Base-by-base conservation (phyloP, 352 stramenopile species). In the Globisporangium orthogonon region DNA sequence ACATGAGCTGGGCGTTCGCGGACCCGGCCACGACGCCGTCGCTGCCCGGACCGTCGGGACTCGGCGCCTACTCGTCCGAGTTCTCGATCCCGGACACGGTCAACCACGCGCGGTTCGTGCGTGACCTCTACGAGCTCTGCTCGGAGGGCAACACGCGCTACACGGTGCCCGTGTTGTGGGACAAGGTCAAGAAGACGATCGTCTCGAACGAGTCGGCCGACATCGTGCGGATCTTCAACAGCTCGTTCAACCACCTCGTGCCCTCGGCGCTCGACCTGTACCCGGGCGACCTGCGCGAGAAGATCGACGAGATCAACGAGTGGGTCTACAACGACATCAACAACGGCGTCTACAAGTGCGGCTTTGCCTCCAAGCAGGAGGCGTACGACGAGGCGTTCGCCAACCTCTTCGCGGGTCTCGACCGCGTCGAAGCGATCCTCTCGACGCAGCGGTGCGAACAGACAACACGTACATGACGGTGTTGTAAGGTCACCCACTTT, bases 151-250 rank as follows among this genome's bases (percentile, higher is more conserved):
- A 89, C 69, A 86, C 79, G 55, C 82, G 79, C 67, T 92, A 89
- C 70, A 91, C 91, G 51, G 92, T 97, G 47, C 94, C 94, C 14
- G 76, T 98, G 45, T 54, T 98, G 37, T 90, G 96, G 69, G 91
- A 98, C 81, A 88, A 89, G 66, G 74, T 87, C 65, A 83, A 76
- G 60, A 82, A 91, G 56, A 88, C 74, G 29, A 98, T 98, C 66
- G 89, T 98, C 28, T 97, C 84, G 55, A 98, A 98, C 74, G 94
- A 98, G 65, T 97, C 85, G 47, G 79, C 84, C 51, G 90, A 98
- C 52, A 98, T 98, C 57, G 88, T 98, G 63, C 80, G 89, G 61
- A 95, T 98, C 69, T 81, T 98, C 30, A 91, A 91, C 69, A 78
- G 60, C 49, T 83, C 76, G 29, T 95, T 96, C 52, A 73, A 95